Base-by-base conservation (phyloP, 768 basidiomycete species). In the Hirschioporus abietinus region DNA sequence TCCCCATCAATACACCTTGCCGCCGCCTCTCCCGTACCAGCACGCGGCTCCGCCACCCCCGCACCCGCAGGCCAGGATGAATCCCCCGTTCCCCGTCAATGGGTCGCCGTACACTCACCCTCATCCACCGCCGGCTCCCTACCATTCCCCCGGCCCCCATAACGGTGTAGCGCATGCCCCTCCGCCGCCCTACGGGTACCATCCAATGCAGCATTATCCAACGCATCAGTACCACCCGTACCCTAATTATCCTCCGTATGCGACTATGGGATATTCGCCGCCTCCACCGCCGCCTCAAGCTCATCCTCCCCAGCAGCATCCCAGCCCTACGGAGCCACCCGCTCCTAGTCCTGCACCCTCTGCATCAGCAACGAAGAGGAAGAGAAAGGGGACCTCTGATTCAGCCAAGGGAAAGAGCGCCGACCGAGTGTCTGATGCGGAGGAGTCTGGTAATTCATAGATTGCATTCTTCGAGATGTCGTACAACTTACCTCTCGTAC, bases 241-340 rank as follows among this genome's bases (percentile, higher is more conserved):
- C 72, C 79, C 86, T 0, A 83, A 86, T 66, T 90, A 90, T 75
- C 81, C 85, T 27, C 87, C 84, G 66, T 81, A 81, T 72, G 68
- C 77, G 67, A 86, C 90, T 83, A 83, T 90, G 80, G 86, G 91
- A 83, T 91, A 90, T 70, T 81, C 83, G 8, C 71, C 77, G 35
- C 77, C 81, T 15, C 79, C 65, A 1, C 60, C 65, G 20, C 58
- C 35, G 10, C 76, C 26, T 74, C 78, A 5, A 79, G 73, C 8
- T 77, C 68, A 77, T 68, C 77, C 68, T 80, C 78, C 58, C 67
- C 76, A 68, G 59, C 78, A 60, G 35, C 67, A 79, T 20, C 74
- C 79, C 18, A 77, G 73, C 58, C 69, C 77, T 24, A 72, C 74
- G 18, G 76, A 77, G 63, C 74, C 67, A 61, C 72, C 78, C 10